Evolutionary conservation across 495 filamentous ascomycete genomes (phyloP).

Genomic region (Aspergillus saccharolyticus): DNA sequence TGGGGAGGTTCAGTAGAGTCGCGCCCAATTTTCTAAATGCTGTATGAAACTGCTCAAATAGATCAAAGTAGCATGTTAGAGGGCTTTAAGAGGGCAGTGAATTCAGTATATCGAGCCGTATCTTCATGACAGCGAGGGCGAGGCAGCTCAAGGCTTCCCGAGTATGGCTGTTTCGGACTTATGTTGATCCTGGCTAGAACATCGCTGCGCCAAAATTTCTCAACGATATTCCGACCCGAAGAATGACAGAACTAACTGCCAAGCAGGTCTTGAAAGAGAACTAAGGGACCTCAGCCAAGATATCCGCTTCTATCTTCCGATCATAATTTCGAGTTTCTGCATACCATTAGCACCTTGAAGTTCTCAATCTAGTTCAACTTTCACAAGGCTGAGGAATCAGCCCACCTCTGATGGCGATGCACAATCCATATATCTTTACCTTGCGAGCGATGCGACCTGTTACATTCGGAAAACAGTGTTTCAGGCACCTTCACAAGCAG

Average conservation of each 20-base stretch:
- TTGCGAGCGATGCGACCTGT: constrained; percentile 24
- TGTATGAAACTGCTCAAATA: neutral
- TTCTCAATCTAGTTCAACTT: neutral
- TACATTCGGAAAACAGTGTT: constrained; percentile 25
- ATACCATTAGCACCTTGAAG: neutral
- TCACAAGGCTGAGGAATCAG: neutral
- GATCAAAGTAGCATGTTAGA: neutral
- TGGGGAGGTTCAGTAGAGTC: neutral
- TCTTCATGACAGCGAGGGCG: neutral
- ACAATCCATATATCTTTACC: constrained; percentile 28
- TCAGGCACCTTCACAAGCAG: constrained; percentile 33
- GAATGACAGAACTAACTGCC: neutral
- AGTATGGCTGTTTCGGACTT: constrained; percentile 24
- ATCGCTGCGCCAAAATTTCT: constrained; percentile 33
- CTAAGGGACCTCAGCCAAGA: neutral
- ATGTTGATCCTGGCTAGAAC: constrained; percentile 28
- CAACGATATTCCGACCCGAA: constrained; percentile 2
- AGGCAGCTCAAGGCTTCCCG: too few relatives aligned
- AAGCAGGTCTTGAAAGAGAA: neutral
- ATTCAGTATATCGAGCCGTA: neutral
- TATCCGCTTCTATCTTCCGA: too few relatives aligned
- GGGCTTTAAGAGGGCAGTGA: neutral
- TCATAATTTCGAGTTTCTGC: neutral
- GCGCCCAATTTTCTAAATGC: neutral
- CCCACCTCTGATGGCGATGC: constrained; percentile 29